Evolutionary conservation across 2,329 filamentous ascomycete genomes (phyloP), one percentile per base, ranked within the genome.

Genomic region (Sporothrix brunneoviolacea): DNA sequence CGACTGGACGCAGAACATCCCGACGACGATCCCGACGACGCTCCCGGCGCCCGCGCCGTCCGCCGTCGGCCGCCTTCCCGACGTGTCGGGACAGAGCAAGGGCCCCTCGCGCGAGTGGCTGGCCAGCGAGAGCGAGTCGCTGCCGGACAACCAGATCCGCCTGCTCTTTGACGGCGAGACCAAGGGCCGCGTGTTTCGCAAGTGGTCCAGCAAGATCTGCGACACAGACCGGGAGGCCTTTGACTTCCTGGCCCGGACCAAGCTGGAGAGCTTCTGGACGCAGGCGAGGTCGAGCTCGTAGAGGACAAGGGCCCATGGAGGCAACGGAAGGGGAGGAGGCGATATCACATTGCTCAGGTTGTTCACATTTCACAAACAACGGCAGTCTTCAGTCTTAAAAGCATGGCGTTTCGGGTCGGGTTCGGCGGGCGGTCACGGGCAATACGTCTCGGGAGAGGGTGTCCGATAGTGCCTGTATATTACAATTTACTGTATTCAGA

Each of bases 201-300:
- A 89, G 63, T 97, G 91, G 88, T 78, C 86, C 3, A 90, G 84
- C 55, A 86, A 88, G 64, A 82, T 93, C n/a, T 95, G 90, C 66
- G 93, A 97, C 69, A 91, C 88, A 2, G 93, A 98, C 65, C 79
- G 83, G 10, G 87, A 94, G 63, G 93, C 91, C 5, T 85, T 88
- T 64, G 89, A 95, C 59, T 76, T 84, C 19, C 68, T 98, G 55
- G 71, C 82, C 12, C 79, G 89, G 58, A 81, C 83, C 6, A 96
- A 95, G 73, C 87, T 97, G 78, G 91, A 97, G 60, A 95, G 86
- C 61, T 91, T 98, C 62, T 98, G 93, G 93, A 85, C 85, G 9
- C 70, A 93, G 59, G 91, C 91, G 0, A 95, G 94, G 74, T 42
- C 50, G 16, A 33, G 27, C 19, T 41, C 36, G 9, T 51, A 40